Percentiles rank a stretch among this genome's conserved stretches.
phyloP scores from a whole-genome alignment of 495 filamentous ascomycete species.

The Aspergillus bridgeri region DNA sequence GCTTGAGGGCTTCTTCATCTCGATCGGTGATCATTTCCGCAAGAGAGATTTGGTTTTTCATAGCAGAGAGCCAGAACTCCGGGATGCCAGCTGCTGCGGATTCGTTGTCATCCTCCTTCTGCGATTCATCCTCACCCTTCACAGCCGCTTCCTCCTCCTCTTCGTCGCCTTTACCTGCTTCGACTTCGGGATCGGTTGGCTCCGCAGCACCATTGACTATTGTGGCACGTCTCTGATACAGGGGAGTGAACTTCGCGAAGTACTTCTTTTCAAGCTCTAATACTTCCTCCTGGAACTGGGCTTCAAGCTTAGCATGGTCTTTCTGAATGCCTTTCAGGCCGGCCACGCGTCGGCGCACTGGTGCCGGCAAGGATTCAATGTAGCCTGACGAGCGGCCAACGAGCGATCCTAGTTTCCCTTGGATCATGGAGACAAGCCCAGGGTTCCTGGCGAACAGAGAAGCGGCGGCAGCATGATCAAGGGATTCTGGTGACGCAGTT shows the following conservation, averaged over 20 bases:
- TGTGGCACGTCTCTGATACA: conserved; percentile 90
- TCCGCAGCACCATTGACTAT: conserved; percentile 89
- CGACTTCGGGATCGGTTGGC: conserved; percentile 80
- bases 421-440: conserved; percentile 89
- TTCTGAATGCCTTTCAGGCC: conserved; percentile 98
- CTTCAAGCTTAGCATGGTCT: conserved; percentile 96
- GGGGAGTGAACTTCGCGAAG: conserved; percentile 95
- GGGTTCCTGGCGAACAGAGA: conserved; percentile 94
- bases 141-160: conserved; percentile 63
- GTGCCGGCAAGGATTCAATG: conserved; percentile 86
- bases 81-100: conserved; percentile 74
- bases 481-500: conserved; percentile 61
- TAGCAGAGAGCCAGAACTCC: conserved; percentile 98
- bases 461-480: conserved; percentile 81
- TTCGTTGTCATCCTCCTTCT: conserved; percentile 45
- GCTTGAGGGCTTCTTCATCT: conserved; percentile 88
- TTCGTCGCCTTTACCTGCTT: conserved; percentile 80
- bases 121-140: conserved; percentile 46
- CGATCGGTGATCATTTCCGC: conserved; percentile 98
- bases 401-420: conserved; percentile 88
- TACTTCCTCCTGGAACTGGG: conserved; percentile 96
- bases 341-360: conserved; percentile 87
- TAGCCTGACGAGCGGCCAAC: conserved; percentile 96
- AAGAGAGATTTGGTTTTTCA: conserved; percentile 98
- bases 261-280: conserved; percentile 98